Conservation (phyloP, 768 basidiomycete genomes). For the Chalciporus piperatus region DNA sequence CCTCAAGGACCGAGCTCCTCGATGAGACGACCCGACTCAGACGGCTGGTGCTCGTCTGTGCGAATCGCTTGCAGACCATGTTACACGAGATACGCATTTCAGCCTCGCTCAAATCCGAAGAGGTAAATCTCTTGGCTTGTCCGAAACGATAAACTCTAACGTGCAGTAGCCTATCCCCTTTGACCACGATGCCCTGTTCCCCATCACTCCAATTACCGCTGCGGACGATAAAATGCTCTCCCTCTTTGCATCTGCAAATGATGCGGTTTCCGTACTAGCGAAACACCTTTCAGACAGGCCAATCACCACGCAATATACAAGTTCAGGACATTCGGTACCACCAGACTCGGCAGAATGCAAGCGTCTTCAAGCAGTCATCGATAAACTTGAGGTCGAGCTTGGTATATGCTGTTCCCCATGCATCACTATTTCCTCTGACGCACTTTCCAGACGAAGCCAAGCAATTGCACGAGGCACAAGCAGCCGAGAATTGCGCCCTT, state of each 20-base stretch:
- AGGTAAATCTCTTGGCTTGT: slow-evolving; percentile 36
- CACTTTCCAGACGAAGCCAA: slow-evolving; percentile 43
- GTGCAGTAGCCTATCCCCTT: slow-evolving; percentile 41
- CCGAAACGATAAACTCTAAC: slow-evolving; percentile 5
- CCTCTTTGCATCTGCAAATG: slow-evolving; percentile 43
- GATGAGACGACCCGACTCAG: slow-evolving; percentile 66
- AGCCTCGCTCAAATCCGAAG: slow-evolving; percentile 42
- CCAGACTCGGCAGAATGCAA: slow-evolving; percentile 43
- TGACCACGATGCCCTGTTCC: slow-evolving; percentile 51
- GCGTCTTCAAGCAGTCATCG: slow-evolving; percentile 49
- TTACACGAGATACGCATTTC: slow-evolving; percentile 44
- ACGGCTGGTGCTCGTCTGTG: slow-evolving; percentile 54
- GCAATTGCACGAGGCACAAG: slow-evolving; percentile 41
- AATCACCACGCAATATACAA: slow-evolving; percentile 6
- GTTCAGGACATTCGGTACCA: slow-evolving; percentile 17
- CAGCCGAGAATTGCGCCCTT: slow-evolving; percentile 48
- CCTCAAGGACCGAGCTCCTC: slow-evolving; percentile 54
- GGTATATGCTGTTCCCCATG: slow-evolving; percentile 42
- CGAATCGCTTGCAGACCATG: slow-evolving; percentile 63
- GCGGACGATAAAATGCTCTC: slow-evolving; percentile 47
- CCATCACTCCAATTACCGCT: slow-evolving; percentile 47
- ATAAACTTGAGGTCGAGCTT: slow-evolving; percentile 53
- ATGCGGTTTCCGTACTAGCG: slow-evolving; percentile 31
- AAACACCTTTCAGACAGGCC: slow-evolving; percentile 21
- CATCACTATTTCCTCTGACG: slow-evolving; percentile 9